Evolutionary conservation across 176 grass and related monocot species (phyloP).

Genomic region (Olyra latifolia): DNA sequence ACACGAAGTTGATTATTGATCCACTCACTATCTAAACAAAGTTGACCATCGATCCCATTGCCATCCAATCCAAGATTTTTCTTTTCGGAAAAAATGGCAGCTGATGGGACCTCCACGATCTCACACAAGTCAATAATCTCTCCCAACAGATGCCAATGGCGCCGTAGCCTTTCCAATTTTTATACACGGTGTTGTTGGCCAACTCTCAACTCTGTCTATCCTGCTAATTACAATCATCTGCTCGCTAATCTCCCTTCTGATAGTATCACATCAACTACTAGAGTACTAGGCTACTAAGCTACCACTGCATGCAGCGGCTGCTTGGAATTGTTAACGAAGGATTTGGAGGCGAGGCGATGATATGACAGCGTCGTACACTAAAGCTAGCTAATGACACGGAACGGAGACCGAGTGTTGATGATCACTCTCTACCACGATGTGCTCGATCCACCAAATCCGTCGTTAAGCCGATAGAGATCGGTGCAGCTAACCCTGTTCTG

Average conservation of each 20-base stretch:
- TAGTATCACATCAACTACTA: not conserved
- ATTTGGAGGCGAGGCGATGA: conserved; percentile 11
- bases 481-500: too few species aligned
- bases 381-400: not conserved
- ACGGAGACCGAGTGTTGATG: not conserved
- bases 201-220: not conserved
- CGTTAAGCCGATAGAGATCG: too few species aligned
- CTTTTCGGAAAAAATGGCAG: not conserved
- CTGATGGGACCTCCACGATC: conserved; percentile 7
- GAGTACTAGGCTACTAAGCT: too few species aligned
- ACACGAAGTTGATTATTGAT: too few species aligned
- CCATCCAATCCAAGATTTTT: not conserved
- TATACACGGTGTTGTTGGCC: conserved; percentile 12
- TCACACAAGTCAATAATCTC: not conserved
- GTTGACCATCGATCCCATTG: not conserved
- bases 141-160: not conserved
- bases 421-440: not conserved
- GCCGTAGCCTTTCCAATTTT: not conserved
- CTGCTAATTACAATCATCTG: not conserved
- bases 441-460: not conserved
- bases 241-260: not conserved
- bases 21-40: not conserved
- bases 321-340: conserved; percentile 3
- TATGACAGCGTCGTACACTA: conserved; percentile 28
- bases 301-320: not conserved